Base-by-base conservation (phyloP, 208 protist species). In the Leptomonas seymouri region DNA sequence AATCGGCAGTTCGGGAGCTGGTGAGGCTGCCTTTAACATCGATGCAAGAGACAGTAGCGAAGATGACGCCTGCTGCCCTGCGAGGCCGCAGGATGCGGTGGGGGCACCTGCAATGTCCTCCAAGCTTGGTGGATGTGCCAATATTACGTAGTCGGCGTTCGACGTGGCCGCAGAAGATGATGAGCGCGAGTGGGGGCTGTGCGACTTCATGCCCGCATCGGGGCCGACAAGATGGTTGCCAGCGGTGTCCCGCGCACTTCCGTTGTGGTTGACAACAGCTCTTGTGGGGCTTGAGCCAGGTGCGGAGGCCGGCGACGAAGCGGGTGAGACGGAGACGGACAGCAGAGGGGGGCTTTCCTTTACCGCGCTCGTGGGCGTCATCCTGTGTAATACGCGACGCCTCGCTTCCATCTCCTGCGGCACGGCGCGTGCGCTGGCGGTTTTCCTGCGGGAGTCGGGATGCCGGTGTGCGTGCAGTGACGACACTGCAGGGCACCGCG, bases 321-420 rank as follows among this genome's bases (percentile, higher is more conserved):
- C 0, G 0, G 59, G 59, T 3, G 59, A 65, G 46, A 65, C 45
- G 45, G 59, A 65, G 45, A 65, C 46, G 21, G 59, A 53, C 14
- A 27, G 45, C 46, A 45, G 15, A 6, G 34, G 20, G 3, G n/a
- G 54, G 14, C 34, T 44, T n/a, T 30, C 34, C 54, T 7, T 12
- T 20, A 5, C 41, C n/a, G 3, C 30, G 12, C 14, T 57, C 11
- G 44, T 21, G 31, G 9, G 53, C 5, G 21, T 53, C 23, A 2
- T 53, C 4, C 48, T 53, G 18, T 21, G 48, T 53, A 28, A 5
- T 27, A 2, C 21, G 5, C 48, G 34, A 12, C 34, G 34, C 34
- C 34, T 3, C 8, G 23, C 18, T 2, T 6, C 30, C 15, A 12
- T 39, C 27, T 56, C 50, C 30, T 56, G 9, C 34, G 9, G 34